A percentile compares a stretch with the other conserved stretches of the same genome.
Conservation (phyloP, 2,329 filamentous ascomycete genomes). For the Colletotrichum sp. region DNA sequence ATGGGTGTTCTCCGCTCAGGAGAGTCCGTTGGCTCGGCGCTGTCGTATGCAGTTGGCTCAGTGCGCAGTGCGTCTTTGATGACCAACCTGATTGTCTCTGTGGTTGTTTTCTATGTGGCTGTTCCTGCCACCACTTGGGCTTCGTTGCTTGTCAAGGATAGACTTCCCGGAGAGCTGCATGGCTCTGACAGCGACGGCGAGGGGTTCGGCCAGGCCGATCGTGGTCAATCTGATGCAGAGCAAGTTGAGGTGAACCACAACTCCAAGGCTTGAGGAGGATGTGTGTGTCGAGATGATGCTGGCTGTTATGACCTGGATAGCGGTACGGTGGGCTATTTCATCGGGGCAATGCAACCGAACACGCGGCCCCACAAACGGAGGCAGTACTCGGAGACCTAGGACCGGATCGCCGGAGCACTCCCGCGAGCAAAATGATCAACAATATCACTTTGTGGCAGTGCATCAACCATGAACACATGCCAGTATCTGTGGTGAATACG, state of each 20-base stretch:
- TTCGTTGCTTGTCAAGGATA: not conserved
- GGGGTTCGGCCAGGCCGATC: not conserved
- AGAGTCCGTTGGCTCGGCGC: constrained; percentile 49
- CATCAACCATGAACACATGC: not conserved
- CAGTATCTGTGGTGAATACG: not conserved
- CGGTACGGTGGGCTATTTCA: not conserved
- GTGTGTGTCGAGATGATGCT: rapidly evolving
- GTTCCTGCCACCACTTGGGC: constrained; percentile 4
- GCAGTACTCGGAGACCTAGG: not conserved
- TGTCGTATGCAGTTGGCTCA: constrained; percentile 52
- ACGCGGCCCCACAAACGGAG: not conserved
- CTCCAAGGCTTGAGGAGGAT: not conserved
- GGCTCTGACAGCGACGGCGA: not conserved
- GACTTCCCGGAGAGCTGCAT: not conserved
- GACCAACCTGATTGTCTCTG: constrained; percentile 48
- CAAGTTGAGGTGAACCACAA: not conserved
- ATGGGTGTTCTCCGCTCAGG: constrained; percentile 52
- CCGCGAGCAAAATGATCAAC: not conserved
- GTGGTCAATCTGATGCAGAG: not conserved
- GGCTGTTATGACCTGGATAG: not conserved
- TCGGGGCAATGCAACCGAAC: not conserved
- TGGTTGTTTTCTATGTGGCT: constrained; percentile 47
- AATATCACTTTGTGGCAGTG: not conserved
- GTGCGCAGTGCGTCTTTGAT: constrained; percentile 48
- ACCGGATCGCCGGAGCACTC: not conserved